phyloP scores from a whole-genome alignment of 148 eudicot species.

The Cornus controversa region DNA sequence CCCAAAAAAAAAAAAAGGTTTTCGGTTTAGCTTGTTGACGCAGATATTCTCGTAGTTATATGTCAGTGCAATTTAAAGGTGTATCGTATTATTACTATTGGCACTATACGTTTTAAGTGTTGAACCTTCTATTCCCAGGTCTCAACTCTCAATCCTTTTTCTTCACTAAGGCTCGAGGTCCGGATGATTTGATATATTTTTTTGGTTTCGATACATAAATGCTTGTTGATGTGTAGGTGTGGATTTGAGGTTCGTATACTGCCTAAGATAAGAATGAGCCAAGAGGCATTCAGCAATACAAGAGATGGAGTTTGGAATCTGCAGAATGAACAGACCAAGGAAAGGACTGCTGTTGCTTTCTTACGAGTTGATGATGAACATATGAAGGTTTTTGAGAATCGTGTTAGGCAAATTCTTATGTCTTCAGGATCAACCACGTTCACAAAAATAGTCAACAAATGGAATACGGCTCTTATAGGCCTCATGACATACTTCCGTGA shows the following conservation, averaged over 20 bases:
- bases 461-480: conserved; percentile 97
- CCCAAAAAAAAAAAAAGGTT: not conserved
- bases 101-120: not conserved
- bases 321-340: conserved; percentile 99
- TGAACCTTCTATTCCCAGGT: not conserved
- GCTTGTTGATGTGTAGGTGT: conserved; percentile 41
- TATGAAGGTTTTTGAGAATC: conserved; percentile 96
- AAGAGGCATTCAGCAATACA: conserved; percentile 96
- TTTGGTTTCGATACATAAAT: not conserved
- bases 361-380: conserved; percentile 98
- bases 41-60: not conserved
- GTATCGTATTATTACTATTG: too few species aligned
- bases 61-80: not conserved
- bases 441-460: conserved; percentile 96
- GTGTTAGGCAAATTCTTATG: conserved; percentile 98
- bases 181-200: not conserved
- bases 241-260: conserved; percentile 98
- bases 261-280: conserved; percentile 97
- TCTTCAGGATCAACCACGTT: conserved; percentile 99
- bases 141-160: not conserved
- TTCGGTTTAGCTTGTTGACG: not conserved
- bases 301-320: conserved; percentile 98
- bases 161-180: not conserved
- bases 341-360: conserved; percentile 96
- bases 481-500: conserved; percentile 99